Conservation (phyloP, 129 eudicot genomes). For the Helianthus tuberosus region DNA sequence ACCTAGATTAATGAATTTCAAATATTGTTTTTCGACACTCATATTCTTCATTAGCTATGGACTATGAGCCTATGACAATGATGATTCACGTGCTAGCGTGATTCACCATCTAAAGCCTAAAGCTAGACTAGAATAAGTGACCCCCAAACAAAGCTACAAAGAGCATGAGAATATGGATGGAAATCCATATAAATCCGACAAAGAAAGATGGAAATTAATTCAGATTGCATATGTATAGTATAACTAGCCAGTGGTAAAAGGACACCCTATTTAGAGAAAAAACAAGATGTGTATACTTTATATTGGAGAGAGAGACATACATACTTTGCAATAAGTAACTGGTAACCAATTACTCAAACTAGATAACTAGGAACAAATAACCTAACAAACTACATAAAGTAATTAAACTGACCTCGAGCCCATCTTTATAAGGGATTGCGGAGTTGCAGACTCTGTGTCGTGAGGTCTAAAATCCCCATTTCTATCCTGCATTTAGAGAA, state of each 20-base stretch:
- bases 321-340: slow-evolving; percentile 13
- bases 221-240: neutral
- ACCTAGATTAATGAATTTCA: no score
- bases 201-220: slow-evolving; percentile 1
- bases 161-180: neutral
- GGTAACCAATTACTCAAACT: neutral
- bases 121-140: slow-evolving; percentile 15
- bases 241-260: slow-evolving; percentile 14
- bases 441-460: slow-evolving; percentile 82
- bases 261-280: neutral
- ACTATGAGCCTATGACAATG: no score
- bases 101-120: neutral
- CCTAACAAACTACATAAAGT: slow-evolving; percentile 1
- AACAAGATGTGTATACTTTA: slow-evolving; percentile 2
- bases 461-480: slow-evolving; percentile 70
- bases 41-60: no score
- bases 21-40: no score
- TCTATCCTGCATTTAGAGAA: slow-evolving; percentile 69
- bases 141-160: neutral
- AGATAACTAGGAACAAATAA: neutral
- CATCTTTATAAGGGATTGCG: slow-evolving; percentile 62
- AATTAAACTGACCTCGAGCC: slow-evolving; percentile 63
- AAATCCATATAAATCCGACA: slow-evolving; percentile 9
- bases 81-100: neutral
- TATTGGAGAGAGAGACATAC: neutral